Evolutionary conservation across 495 filamentous ascomycete species (phyloP), one percentile per base, ranked within the genome.

Genomic region (Lepidopterella palustris): DNA sequence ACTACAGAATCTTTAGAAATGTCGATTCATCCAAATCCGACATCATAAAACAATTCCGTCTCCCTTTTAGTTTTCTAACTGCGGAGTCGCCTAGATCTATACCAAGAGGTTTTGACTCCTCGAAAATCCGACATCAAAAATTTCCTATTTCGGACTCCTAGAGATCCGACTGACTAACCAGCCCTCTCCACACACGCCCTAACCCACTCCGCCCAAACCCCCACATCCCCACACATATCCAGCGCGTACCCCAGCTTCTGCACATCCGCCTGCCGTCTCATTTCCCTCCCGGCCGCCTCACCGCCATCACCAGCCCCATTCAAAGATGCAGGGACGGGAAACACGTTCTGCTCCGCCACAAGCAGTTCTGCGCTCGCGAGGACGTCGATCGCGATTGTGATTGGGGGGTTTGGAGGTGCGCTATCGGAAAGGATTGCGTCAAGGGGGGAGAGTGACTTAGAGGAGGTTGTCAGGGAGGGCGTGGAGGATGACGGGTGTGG

Each of bases 201-300:
- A 53, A 72, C 13, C 72, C 72, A 73, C 59, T 71, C 70, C 20
- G 64, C 61, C 71, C 70, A 72, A 25, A 72, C 59, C 9, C 66
- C 68, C 6, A 73, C 11, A 61, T 73, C 71, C 21, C 53, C 70
- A 55, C 59, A 67, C 4, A 65, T 25, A 15, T 71, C 70, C 35
- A 74, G 58, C 55, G 67, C 71, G 54, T 54, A 56, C 23, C 47
- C 70, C 31, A 72, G 10, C 53, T 55, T 54, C 58, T 60, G 59
- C 45, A 57, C 61, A 45, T 58, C 53, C 47, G 51, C 59, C n/a
- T n/a, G n/a, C n/a, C n/a, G n/a, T n/a, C n/a, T 11, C 15, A n/a
- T 20, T 20, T 9, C 55, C 31, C 25, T 24, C 59, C 23, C 50
- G 5, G 20, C 49, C 49, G 39, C 56, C 3, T 28, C 53, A 13